Conservation (phyloP, 495 filamentous ascomycete species). For the Talaromyces proteolyticus region DNA sequence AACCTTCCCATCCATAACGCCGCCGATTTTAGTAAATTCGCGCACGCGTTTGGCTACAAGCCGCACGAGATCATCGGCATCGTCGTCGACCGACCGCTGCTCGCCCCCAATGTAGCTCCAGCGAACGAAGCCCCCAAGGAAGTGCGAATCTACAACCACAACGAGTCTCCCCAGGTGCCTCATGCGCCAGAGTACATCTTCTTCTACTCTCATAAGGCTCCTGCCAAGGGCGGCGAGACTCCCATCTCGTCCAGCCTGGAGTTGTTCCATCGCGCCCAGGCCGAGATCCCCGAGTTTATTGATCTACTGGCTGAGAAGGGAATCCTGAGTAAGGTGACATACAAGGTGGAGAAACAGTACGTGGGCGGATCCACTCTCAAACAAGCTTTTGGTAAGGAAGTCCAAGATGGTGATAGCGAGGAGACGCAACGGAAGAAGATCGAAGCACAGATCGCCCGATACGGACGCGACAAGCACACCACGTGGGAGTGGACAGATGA, state of each 20-base stretch:
- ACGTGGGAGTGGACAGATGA: neutral
- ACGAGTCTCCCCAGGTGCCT: slow-evolving; percentile 47
- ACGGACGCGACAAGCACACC: slow-evolving; percentile 24
- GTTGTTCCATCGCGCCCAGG: slow-evolving; percentile 40
- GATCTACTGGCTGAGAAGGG: slow-evolving; percentile 37
- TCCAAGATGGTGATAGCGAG: slow-evolving; percentile 37
- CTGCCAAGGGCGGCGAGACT: slow-evolving; percentile 37
- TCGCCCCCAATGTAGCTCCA: slow-evolving; percentile 47
- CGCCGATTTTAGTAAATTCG: slow-evolving; percentile 43
- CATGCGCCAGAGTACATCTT: slow-evolving; percentile 50
- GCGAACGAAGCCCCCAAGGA: slow-evolving; percentile 48
- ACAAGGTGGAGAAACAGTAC: slow-evolving; percentile 38
- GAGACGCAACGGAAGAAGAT: slow-evolving; percentile 37
- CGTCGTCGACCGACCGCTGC: slow-evolving; percentile 40
- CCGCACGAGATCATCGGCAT: slow-evolving; percentile 53
- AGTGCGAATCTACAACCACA: slow-evolving; percentile 47
- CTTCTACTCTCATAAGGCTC: slow-evolving; percentile 36
- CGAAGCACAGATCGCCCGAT: slow-evolving; percentile 44
- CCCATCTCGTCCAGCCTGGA: slow-evolving; percentile 46
- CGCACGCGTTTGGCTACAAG: slow-evolving; percentile 46
- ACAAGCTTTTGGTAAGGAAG: slow-evolving; percentile 46
- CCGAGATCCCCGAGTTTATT: slow-evolving; percentile 44
- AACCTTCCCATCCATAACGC: slow-evolving; percentile 25
- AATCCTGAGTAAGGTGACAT: slow-evolving; percentile 35
- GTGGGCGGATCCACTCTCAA: slow-evolving; percentile 42